Conservation (phyloP, 2,329 filamentous ascomycete species). For the Waltergamsia citrina region DNA sequence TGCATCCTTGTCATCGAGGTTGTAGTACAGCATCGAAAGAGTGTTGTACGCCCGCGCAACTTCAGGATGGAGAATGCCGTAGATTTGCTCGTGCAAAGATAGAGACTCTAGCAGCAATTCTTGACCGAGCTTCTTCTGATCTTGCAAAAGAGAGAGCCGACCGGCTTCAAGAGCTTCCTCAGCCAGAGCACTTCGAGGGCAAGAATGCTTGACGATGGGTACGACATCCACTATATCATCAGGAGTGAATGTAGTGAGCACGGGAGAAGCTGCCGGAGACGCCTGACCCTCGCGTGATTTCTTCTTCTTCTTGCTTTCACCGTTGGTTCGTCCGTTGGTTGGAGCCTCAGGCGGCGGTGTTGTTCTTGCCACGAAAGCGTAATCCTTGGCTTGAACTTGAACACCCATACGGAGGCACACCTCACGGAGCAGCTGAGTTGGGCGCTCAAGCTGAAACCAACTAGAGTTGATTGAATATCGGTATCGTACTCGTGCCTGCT, state of each 20-base stretch:
- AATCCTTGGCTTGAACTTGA: slow-evolving; percentile 67
- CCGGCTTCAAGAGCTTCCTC: slow-evolving; percentile 95
- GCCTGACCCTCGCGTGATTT: slow-evolving; percentile 39
- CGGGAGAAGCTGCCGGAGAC: slow-evolving; percentile 24
- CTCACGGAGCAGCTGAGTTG: slow-evolving; percentile 81
- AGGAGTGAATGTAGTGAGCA: slow-evolving; percentile 56
- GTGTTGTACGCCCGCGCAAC: slow-evolving; percentile 93
- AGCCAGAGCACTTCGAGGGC: slow-evolving; percentile 79
- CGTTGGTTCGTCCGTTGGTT: slow-evolving; percentile 22
- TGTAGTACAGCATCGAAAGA: slow-evolving; percentile 91
- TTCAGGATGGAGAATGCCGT: slow-evolving; percentile 93
- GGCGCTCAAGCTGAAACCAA: slow-evolving; percentile 61
- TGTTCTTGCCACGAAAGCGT: slow-evolving; percentile 25
- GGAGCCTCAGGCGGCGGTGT: slow-evolving; percentile 18
- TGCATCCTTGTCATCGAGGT: slow-evolving; percentile 94
- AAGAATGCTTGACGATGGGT: slow-evolving; percentile 91
- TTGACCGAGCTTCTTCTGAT: slow-evolving; percentile 91
- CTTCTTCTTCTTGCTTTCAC: slow-evolving; percentile 48
- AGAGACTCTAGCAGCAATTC: slow-evolving; percentile 93
- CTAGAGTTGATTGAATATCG: slow-evolving; percentile 60
- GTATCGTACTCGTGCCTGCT: slow-evolving; percentile 66
- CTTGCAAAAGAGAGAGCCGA: slow-evolving; percentile 89
- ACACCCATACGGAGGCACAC: slow-evolving; percentile 81
- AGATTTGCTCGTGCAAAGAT: slow-evolving; percentile 96
- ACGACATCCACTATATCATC: slow-evolving; percentile 89